A percentile compares a stretch with the other conserved stretches of the same genome.
phyloP scores from a whole-genome alignment of 306 rosid species.

The Prinsepia uniflora region DNA sequence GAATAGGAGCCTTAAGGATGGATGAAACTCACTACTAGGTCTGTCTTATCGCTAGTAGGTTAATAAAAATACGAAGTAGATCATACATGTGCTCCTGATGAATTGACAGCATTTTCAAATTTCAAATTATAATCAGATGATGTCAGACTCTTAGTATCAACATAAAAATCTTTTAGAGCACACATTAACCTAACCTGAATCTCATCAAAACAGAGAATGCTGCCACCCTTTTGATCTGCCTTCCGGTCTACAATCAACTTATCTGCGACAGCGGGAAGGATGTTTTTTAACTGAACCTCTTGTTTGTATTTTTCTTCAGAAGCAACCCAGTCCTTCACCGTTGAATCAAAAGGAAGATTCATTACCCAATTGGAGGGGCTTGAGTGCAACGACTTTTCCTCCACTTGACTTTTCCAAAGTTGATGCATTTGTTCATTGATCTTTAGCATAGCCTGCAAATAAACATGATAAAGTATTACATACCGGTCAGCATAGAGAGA shows the following conservation, averaged over 20 bases:
- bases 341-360: slow-evolving; percentile 79
- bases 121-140: not conserved
- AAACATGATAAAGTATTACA: not conserved
- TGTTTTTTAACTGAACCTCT: slow-evolving; percentile 80
- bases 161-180: not conserved
- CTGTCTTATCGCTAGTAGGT: not conserved
- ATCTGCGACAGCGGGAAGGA: slow-evolving; percentile 93
- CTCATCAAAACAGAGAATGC: slow-evolving; percentile 92
- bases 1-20: not conserved
- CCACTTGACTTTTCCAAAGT: slow-evolving; percentile 77
- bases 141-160: not conserved
- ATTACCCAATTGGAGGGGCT: slow-evolving; percentile 75
- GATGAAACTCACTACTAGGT: not conserved
- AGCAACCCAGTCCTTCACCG: slow-evolving; percentile 90
- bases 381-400: slow-evolving; percentile 66
- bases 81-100: not conserved
- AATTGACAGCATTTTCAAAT: not conserved
- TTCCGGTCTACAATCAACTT: slow-evolving; percentile 57
- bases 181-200: slow-evolving; percentile 60
- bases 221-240: slow-evolving; percentile 68
- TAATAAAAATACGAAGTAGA: not conserved
- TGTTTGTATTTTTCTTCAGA: slow-evolving; percentile 84
- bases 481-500: slow-evolving; percentile 12
- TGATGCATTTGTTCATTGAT: slow-evolving; percentile 96
- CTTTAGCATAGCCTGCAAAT: slow-evolving; percentile 88